A percentile compares a stretch with the other conserved stretches of the same genome.
phyloP scores from a whole-genome alignment of 371 early-diverging fungal genomes.

The Mucor indicus region DNA sequence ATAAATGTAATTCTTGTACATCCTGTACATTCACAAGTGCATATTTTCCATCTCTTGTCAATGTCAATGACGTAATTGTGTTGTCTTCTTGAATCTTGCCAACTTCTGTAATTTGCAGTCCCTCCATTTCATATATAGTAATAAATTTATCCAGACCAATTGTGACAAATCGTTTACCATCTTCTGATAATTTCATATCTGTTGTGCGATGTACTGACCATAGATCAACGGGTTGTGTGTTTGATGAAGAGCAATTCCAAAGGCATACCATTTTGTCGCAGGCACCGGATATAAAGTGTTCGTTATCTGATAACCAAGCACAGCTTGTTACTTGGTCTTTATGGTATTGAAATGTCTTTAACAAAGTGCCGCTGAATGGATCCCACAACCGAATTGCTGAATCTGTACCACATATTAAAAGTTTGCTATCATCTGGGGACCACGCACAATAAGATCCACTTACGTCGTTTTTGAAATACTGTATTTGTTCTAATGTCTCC shows the following conservation, averaged over 20 bases:
- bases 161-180: conserved; percentile 74
- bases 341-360: conserved; percentile 57
- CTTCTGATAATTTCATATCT: conserved; percentile 76
- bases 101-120: conserved; percentile 4
- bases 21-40: conserved; percentile 70
- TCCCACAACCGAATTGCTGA: conserved; percentile 80
- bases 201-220: conserved; percentile 77
- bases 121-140: conserved; percentile 60
- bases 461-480: conserved; percentile 53
- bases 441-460: conserved; percentile 79
- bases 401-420: conserved; percentile 85
- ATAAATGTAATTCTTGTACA: conserved; percentile 76
- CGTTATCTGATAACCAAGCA: conserved; percentile 79
- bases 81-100: conserved; percentile 65
- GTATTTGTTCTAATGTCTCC: conserved; percentile 45
- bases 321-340: conserved; percentile 75
- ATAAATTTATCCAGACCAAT: conserved; percentile 70
- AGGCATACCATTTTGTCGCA: conserved; percentile 72
- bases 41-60: conserved; percentile 70
- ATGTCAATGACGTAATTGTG: conserved; percentile 72
- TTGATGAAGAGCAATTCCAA: conserved; percentile 53
- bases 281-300: conserved; percentile 76
- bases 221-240: conserved; percentile 52
- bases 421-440: conserved; percentile 79
- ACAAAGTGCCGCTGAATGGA: conserved; percentile 56